Evolutionary conservation across 1,284 basidiomycete species (phyloP).

Genomic region (Ganoderma lucidum): DNA sequence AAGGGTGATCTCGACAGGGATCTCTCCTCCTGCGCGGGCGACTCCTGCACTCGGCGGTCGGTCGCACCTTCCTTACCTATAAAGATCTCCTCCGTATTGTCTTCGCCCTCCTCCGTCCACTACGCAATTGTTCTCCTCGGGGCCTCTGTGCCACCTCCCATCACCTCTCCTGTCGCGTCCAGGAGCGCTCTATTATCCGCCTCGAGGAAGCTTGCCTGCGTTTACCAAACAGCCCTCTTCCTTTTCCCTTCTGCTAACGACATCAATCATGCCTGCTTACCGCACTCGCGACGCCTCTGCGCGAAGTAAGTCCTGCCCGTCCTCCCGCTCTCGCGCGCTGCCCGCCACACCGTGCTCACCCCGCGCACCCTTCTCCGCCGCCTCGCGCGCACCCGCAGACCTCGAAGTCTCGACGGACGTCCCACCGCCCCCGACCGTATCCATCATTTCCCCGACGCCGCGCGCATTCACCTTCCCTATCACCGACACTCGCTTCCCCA

Average conservation of each 20-base stretch:
- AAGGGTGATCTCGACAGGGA: conserved; percentile 44
- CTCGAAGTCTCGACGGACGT: conserved; percentile 78
- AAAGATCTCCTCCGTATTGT: conserved; percentile 70
- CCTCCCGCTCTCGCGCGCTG: conserved; percentile 9
- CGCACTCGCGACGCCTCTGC: conserved; percentile 76
- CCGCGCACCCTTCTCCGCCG: conserved; percentile 38
- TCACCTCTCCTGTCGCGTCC: conserved; percentile 38
- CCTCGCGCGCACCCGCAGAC: conserved; percentile 49
- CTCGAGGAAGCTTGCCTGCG: conserved; percentile 42
- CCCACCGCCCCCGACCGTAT: conserved; percentile 62
- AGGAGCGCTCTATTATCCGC: conserved; percentile 43
- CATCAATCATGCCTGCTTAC: conserved; percentile 74
- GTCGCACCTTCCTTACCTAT: conserved; percentile 53
- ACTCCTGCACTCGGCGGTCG: conserved; percentile 52
- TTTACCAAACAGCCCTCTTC: conserved; percentile 38
- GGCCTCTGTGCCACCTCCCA: conserved; percentile 44
- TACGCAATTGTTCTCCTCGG: conserved; percentile 65
- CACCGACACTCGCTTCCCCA: conserved; percentile 71
- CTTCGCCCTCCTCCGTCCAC: conserved; percentile 63
- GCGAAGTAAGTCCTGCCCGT: conserved; percentile 57
- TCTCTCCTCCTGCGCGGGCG: conserved; percentile 49
- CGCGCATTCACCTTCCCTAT: conserved; percentile 77
- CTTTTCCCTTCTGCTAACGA: conserved; percentile 41
- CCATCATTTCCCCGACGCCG: conserved; percentile 79
- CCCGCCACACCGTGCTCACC: conserved; percentile 25